Conservation (phyloP, 2,329 filamentous ascomycete genomes). For the Cladosporium sp. region DNA sequence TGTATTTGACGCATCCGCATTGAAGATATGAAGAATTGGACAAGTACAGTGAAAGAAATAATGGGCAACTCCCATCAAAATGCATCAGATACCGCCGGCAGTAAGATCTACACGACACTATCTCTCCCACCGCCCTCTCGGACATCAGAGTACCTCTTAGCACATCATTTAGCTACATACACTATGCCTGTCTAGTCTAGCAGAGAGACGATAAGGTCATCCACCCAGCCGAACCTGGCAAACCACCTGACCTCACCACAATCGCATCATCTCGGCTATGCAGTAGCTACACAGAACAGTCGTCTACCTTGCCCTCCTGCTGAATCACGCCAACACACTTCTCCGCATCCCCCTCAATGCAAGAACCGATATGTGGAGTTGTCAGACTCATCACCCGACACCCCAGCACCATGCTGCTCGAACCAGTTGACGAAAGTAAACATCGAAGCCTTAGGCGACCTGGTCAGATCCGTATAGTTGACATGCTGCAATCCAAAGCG, state of each 20-base stretch:
- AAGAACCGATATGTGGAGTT: slow-evolving; percentile 7
- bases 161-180: background rate
- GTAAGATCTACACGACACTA: background rate
- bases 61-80: background rate
- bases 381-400: background rate
- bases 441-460: slow-evolving; percentile 36
- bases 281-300: no score
- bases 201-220: background rate
- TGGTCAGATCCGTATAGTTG: slow-evolving; percentile 33
- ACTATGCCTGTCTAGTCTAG: background rate
- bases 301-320: no score
- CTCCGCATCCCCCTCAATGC: background rate
- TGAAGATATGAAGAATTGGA: no score
- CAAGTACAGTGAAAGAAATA: no score
- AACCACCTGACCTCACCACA: no score
- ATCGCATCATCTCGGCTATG: no score
- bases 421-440: slow-evolving; percentile 36
- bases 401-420: slow-evolving; percentile 19
- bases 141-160: background rate
- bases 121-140: background rate
- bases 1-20: no score
- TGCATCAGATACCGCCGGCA: background rate
- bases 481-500: slow-evolving; percentile 35
- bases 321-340: no score
- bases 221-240: background rate